Evolutionary conservation across 1,284 basidiomycete genomes (phyloP).

Genomic region (Mycosarcoma mackinlayi): DNA sequence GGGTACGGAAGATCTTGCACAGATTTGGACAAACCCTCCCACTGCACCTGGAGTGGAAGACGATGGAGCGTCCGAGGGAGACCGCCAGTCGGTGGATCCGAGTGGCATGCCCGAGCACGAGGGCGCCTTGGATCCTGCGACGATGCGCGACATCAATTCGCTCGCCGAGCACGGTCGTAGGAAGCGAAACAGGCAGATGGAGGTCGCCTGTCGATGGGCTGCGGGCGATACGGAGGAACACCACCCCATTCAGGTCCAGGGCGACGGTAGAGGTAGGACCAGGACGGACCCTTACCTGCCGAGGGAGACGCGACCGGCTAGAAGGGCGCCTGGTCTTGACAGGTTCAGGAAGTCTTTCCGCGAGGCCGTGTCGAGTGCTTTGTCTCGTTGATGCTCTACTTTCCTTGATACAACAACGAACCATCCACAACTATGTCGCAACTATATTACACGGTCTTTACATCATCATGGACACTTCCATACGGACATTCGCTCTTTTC

Average conservation of each 20-base stretch:
- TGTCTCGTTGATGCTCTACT: slow-evolving; percentile 21
- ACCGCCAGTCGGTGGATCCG: slow-evolving; percentile 29
- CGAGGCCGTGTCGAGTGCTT: slow-evolving; percentile 55
- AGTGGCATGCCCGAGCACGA: slow-evolving; percentile 19
- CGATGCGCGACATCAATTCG: slow-evolving; percentile 55
- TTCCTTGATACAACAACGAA: neutral
- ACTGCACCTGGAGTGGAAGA: slow-evolving; percentile 13
- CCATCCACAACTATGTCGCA: no score
- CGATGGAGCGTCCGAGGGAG: slow-evolving; percentile 28
- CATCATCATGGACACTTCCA: no score
- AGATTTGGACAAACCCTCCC: slow-evolving; percentile 56
- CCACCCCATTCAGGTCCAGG: slow-evolving; percentile 58
- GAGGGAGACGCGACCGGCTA: slow-evolving; percentile 49
- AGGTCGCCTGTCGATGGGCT: slow-evolving; percentile 63
- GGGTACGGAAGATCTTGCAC: slow-evolving; percentile 55
- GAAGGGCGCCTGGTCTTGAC: slow-evolving; percentile 45
- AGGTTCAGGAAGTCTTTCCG: slow-evolving; percentile 57
- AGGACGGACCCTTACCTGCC: slow-evolving; percentile 57
- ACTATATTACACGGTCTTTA: no score
- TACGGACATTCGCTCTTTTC: no score
- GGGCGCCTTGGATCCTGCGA: slow-evolving; percentile 34
- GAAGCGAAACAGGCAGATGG: slow-evolving; percentile 62
- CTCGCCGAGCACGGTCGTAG: slow-evolving; percentile 51
- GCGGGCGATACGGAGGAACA: slow-evolving; percentile 64
- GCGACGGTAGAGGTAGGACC: slow-evolving; percentile 59